These are phyloP conservation scores for Hirschioporus abietinus DNA, from an alignment of 768 basidiomycete species.

Conservation along the genomic window DNA sequence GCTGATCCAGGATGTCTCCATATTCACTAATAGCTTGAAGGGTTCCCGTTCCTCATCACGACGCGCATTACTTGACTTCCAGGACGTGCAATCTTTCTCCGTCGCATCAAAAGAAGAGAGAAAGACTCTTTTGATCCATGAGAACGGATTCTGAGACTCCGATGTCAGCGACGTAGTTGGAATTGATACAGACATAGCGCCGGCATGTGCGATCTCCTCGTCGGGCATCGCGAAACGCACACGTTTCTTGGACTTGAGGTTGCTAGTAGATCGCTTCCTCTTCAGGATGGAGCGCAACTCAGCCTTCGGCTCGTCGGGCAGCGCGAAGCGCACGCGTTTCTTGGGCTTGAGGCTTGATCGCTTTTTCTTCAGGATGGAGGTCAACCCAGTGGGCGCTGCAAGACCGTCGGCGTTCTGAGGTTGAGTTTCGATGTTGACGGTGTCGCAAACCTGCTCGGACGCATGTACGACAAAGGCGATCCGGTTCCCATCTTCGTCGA, in stretches of 20 bases:
- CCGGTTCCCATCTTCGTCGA: background rate
- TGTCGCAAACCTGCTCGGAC: background rate
- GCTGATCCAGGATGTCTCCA: background rate
- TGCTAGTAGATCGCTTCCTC: background rate
- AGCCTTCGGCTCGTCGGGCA: background rate
- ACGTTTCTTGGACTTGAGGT: too few relatives aligned
- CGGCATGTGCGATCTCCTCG: background rate
- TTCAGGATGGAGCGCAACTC: background rate
- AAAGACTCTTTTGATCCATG: too few relatives aligned
- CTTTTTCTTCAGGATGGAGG: background rate
- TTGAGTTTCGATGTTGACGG: background rate
- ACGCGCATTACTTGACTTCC: too few relatives aligned
- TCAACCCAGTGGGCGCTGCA: background rate
- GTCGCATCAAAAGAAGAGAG: too few relatives aligned
- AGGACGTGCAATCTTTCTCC: too few relatives aligned
- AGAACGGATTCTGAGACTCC: too few relatives aligned
- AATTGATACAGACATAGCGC: background rate
- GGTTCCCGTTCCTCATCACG: background rate
- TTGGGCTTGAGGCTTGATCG: background rate
- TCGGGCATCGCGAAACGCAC: too few relatives aligned
- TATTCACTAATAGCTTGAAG: background rate
- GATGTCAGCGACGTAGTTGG: background rate
- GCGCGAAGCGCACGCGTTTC: background rate
- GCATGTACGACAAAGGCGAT: background rate
- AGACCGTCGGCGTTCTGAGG: background rate